Percentiles rank a stretch among this genome's conserved stretches.
These are phyloP conservation scores for Xylariaceae sp. DNA, from an alignment of 2,329 filamentous ascomycete species.

Conservation along the genomic window DNA sequence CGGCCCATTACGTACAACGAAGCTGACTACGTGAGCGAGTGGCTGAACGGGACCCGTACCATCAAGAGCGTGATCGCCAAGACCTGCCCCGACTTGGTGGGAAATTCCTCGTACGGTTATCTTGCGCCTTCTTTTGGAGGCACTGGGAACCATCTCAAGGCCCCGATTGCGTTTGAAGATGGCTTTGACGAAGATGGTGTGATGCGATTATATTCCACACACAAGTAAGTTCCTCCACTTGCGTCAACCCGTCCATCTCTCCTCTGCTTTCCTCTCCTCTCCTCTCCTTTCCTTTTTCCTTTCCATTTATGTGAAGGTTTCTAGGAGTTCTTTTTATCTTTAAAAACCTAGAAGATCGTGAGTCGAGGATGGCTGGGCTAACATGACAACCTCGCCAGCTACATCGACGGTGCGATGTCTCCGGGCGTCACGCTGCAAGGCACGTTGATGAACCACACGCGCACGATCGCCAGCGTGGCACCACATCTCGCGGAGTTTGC, in stretches of 20 bases:
- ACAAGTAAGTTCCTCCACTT: slow-evolving; percentile 45
- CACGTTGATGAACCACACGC: slow-evolving; percentile 59
- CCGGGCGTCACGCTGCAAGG: slow-evolving; percentile 56
- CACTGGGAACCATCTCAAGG: slow-evolving; percentile 45
- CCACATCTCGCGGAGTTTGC: slow-evolving; percentile 44
- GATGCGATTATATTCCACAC: slow-evolving; percentile 50
- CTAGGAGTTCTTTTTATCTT: too few species aligned
- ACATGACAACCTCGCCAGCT: slow-evolving; percentile 36
- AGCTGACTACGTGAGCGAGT: slow-evolving; percentile 50
- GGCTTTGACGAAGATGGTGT: slow-evolving; percentile 45
- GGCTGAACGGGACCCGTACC: slow-evolving; percentile 48
- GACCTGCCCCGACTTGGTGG: slow-evolving; percentile 45
- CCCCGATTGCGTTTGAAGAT: slow-evolving; percentile 45
- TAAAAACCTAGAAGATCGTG: not conserved
- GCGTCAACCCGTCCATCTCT: not conserved
- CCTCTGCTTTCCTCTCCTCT: not conserved
- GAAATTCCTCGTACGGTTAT: slow-evolving; percentile 41
- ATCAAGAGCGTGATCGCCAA: slow-evolving; percentile 42
- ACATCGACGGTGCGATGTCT: slow-evolving; percentile 54
- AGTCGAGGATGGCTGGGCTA: not conserved
- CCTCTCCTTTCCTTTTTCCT: not conserved
- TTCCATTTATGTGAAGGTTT: not conserved
- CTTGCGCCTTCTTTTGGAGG: slow-evolving; percentile 56
- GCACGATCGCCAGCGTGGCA: slow-evolving; percentile 43
- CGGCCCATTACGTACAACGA: slow-evolving; percentile 51